Percentiles rank a stretch among this genome's conserved stretches.
phyloP scores from a whole-genome alignment of 2,329 filamentous ascomycete genomes.

The Allantophomopsis cytisporea region DNA sequence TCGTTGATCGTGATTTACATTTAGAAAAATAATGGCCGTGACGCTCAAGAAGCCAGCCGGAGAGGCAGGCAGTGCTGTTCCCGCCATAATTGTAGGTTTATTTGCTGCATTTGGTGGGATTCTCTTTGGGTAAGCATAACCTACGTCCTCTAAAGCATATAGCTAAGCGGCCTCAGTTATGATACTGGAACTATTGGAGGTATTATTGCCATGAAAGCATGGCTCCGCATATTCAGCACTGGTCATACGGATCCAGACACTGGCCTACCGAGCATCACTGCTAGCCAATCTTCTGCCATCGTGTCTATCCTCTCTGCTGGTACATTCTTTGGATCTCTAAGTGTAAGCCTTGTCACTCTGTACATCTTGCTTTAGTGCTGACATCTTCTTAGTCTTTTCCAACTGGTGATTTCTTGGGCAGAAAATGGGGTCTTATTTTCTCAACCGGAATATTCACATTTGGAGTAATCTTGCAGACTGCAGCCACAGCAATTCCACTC shows the following conservation, averaged over 20 bases:
- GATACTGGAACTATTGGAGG: slow-evolving; percentile 55
- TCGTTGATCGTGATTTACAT: no score
- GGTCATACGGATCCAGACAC: slow-evolving; percentile 27
- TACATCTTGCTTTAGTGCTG: no score
- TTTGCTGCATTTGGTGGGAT: slow-evolving; percentile 59
- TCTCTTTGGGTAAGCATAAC: slow-evolving; percentile 47
- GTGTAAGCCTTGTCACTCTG: slow-evolving; percentile 22
- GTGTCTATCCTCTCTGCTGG: slow-evolving; percentile 8
- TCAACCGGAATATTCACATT: slow-evolving; percentile 60
- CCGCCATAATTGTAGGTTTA: slow-evolving; percentile 58
- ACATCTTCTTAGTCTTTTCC: slow-evolving; percentile 35
- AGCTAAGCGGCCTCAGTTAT: slow-evolving; percentile 20
- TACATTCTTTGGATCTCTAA: slow-evolving; percentile 29
- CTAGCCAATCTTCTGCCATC: slow-evolving; percentile 49
- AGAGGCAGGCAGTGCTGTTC: slow-evolving; percentile 59
- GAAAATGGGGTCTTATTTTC: slow-evolving; percentile 54
- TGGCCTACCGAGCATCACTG: slow-evolving; percentile 28
- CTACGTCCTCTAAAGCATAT: neutral
- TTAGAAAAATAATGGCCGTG: slow-evolving; percentile 13
- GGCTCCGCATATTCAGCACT: slow-evolving; percentile 40
- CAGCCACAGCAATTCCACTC: slow-evolving; percentile 36
- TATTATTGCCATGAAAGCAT: slow-evolving; percentile 54
- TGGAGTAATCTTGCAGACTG: slow-evolving; percentile 53
- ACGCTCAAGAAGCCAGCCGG: slow-evolving; percentile 49
- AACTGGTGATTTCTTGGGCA: slow-evolving; percentile 58